Conservation (phyloP, 371 early-diverging fungal genomes). For the Apophysomyces elegans region DNA sequence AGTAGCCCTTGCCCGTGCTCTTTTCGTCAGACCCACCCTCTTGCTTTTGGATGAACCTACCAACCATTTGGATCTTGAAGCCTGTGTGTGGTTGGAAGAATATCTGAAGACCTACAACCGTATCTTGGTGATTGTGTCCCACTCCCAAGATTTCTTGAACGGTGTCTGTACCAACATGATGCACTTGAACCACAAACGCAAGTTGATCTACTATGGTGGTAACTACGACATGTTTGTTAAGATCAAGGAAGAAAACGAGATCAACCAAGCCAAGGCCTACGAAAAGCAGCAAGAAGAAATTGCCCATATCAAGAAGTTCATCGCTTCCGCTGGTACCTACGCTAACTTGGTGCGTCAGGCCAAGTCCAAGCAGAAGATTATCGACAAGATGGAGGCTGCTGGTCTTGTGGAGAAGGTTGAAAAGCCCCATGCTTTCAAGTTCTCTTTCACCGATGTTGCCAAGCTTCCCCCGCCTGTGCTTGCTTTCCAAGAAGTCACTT, state of each 20-base stretch:
- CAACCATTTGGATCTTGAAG: conserved; percentile 83
- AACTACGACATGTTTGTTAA: conserved; percentile 75
- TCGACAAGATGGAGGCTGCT: conserved; percentile 65
- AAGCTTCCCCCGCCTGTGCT: conserved; percentile 63
- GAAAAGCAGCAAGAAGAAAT: conserved; percentile 93
- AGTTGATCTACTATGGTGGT: conserved; percentile 70
- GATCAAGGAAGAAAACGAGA: conserved; percentile 64
- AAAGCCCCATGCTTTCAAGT: conserved; percentile 61
- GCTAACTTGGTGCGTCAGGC: conserved; percentile 98
- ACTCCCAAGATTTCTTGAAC: conserved; percentile 81
- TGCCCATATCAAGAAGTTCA: conserved; percentile 98
- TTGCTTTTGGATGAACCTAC: conserved; percentile 90
- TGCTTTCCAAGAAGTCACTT: conserved; percentile 66
- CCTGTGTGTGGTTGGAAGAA: conserved; percentile 79
- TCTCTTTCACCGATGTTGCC: conserved; percentile 58
- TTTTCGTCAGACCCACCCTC: conserved; percentile 78
- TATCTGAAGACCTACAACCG: conserved; percentile 65
- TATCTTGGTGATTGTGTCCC: conserved; percentile 78
- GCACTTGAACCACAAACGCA: conserved; percentile 60
- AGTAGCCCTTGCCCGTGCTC: conserved; percentile 80
- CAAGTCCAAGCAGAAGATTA: conserved; percentile 79
- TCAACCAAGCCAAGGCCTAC: conserved; percentile 56
- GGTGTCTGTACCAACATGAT: conserved; percentile 73
- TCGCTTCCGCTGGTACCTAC: conserved; percentile 98
- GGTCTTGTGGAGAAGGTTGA: conserved; percentile 58